phyloP scores from a whole-genome alignment of 768 basidiomycete species.

The Leccinellum luteum region DNA sequence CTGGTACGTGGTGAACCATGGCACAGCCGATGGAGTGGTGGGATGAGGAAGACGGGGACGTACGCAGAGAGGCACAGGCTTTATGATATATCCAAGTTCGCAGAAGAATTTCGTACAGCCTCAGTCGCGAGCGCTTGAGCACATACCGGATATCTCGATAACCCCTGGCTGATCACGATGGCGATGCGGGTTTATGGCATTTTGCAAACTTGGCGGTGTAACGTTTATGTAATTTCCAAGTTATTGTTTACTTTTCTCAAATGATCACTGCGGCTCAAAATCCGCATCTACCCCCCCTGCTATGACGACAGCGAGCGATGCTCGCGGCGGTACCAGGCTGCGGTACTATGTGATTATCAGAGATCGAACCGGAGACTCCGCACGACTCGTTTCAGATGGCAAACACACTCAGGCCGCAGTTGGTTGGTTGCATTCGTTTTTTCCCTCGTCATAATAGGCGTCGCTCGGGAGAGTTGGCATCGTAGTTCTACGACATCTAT shows the following conservation, averaged over 20 bases:
- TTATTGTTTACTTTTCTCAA: not conserved
- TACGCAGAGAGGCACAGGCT: not conserved
- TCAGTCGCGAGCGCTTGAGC: not conserved
- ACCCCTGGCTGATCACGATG: constrained; percentile 7
- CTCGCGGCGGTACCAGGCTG: not conserved
- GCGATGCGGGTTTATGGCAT: constrained; percentile 2
- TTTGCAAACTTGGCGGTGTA: not conserved
- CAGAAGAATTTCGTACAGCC: constrained; percentile 5
- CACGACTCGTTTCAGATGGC: not conserved
- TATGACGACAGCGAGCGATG: not conserved
- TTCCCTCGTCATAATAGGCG: not conserved
- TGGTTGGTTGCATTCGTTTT: not conserved
- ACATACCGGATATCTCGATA: not conserved
- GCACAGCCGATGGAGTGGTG: not conserved
- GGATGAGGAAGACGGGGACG: not conserved
- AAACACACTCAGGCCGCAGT: not conserved
- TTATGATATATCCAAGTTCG: not conserved
- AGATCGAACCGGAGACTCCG: not conserved
- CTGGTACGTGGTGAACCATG: not conserved
- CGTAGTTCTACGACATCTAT: no score
- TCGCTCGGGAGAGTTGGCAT: no score
- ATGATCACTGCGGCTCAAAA: not conserved
- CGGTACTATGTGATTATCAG: not conserved
- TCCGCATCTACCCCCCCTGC: not conserved
- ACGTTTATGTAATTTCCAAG: not conserved